Evolutionary conservation across 768 basidiomycete genomes (phyloP), one percentile per base, ranked within the genome.

Genomic region (Xerocomellus intermedius): DNA sequence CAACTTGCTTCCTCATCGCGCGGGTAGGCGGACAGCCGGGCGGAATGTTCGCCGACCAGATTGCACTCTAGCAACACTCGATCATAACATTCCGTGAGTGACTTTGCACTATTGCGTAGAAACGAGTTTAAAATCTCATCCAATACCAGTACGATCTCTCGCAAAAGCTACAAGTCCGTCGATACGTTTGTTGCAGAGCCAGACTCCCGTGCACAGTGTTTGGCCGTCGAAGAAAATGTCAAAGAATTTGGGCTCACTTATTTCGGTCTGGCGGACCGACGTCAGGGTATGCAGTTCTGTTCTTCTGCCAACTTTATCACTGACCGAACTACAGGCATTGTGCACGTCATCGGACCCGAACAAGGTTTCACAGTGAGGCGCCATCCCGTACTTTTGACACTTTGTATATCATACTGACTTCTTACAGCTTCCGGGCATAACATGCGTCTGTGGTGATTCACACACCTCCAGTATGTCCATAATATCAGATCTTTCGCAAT

Each of bases 181-280:
- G 75, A 79, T 16, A 77, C 82, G 1, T 94, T 94, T 70, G 89
- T 94, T 66, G 78, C 79, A 13, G 91, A 94, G 68, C 86, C 89
- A 37, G 92, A 94, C 65, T 91, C 90, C 16, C 82, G 92, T 36
- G 86, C 87, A 13, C 93, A 94, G 74, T 89, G 87, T 62, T 73
- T 80, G 57, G 89, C 91, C 4, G 78, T 95, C 50, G 91, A 94
- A 71, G 88, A 90, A 9, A 93, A 95, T 64, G 91, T 94, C 7
- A 91, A 91, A 65, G 89, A 90, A 70, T 94, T 94, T 67, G 93
- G 93, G 16, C 74, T 95, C 67, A 93, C 91, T 26, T 95, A 93
- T 72, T 95, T 94, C 62, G 93, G 93, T 38, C 82, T 95, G 85
- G 85, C 84, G 37, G 93, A 95, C 70, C 82, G 88, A 52, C 82